These are phyloP conservation scores for Termitomyces sp. DNA, from an alignment of 768 basidiomycete species.

Conservation along the genomic window DNA sequence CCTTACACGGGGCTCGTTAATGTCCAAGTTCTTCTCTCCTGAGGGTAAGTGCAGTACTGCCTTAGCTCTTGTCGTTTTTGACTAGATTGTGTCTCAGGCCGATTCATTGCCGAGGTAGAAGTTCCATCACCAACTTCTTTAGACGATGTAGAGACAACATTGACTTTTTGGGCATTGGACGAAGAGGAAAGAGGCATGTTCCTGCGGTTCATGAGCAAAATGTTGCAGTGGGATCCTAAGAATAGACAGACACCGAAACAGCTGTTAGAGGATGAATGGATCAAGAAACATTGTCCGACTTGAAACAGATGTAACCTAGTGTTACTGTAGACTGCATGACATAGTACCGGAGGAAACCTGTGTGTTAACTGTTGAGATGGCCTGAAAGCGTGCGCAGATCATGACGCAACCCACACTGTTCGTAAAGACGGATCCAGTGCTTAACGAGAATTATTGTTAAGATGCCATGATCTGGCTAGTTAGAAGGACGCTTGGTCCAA, in stretches of 20 bases:
- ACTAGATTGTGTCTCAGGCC: background rate
- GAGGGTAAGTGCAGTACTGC: background rate
- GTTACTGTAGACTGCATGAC: background rate
- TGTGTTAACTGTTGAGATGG: background rate
- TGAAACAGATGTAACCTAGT: background rate
- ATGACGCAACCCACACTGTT: background rate
- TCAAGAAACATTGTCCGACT: background rate
- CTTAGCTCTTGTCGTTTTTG: background rate
- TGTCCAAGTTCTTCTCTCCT: background rate
- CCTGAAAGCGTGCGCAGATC: background rate
- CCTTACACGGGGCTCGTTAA: background rate
- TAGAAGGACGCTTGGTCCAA: background rate
- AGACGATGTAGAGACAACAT: background rate
- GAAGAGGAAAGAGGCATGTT: constrained; percentile 4
- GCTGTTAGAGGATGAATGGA: background rate
- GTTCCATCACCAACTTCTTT: background rate
- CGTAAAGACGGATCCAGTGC: too few relatives aligned
- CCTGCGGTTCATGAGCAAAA: constrained; percentile 4
- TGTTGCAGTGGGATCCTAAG: constrained; percentile 6
- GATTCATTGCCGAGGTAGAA: background rate
- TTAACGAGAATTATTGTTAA: too few relatives aligned
- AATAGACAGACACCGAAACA: background rate
- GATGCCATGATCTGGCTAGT: background rate
- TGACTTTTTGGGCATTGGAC: background rate
- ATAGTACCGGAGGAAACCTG: background rate